Evolutionary conservation across 257 asterid species (phyloP).

Genomic region (Penstemon davidsonii): DNA sequence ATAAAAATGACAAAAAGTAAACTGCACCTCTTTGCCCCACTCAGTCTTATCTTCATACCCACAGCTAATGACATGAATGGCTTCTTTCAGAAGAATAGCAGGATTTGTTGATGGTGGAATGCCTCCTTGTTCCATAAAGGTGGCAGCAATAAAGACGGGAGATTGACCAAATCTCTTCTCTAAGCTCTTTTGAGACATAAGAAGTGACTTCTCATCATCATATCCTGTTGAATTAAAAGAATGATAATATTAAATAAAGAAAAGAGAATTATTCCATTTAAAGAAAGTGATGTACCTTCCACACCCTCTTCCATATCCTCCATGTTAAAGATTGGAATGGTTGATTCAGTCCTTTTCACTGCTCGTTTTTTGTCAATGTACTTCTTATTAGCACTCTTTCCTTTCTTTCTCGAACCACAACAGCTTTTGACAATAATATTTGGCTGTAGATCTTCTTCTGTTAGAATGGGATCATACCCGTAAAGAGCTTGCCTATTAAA

Average conservation of each 20-base stretch:
- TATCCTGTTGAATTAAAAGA: constrained; percentile 54
- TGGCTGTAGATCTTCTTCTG: constrained; percentile 82
- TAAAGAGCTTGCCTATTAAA: constrained; percentile 85
- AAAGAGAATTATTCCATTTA: neutral
- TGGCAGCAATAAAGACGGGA: constrained; percentile 89
- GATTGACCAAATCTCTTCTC: constrained; percentile 97
- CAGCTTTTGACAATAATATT: constrained; percentile 73
- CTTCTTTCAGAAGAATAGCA: constrained; percentile 84
- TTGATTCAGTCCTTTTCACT: constrained; percentile 74
- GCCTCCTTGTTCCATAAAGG: constrained; percentile 93
- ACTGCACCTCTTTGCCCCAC: constrained; percentile 93
- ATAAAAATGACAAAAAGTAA: neutral
- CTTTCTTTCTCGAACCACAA: constrained; percentile 75
- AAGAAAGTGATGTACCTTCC: constrained; percentile 53
- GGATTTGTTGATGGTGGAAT: constrained; percentile 83
- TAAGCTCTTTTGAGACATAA: constrained; percentile 91
- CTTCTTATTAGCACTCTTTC: constrained; percentile 58
- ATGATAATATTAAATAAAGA: neutral
- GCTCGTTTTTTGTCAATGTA: constrained; percentile 75
- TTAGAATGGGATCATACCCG: constrained; percentile 82
- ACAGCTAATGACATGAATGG: constrained; percentile 96
- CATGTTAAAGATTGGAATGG: constrained; percentile 71
- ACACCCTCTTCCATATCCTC: constrained; percentile 90
- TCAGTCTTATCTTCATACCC: constrained; percentile 95
- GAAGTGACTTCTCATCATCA: constrained; percentile 83